Conservation (phyloP, 148 eudicot species). For the Talinum fruticosum region DNA sequence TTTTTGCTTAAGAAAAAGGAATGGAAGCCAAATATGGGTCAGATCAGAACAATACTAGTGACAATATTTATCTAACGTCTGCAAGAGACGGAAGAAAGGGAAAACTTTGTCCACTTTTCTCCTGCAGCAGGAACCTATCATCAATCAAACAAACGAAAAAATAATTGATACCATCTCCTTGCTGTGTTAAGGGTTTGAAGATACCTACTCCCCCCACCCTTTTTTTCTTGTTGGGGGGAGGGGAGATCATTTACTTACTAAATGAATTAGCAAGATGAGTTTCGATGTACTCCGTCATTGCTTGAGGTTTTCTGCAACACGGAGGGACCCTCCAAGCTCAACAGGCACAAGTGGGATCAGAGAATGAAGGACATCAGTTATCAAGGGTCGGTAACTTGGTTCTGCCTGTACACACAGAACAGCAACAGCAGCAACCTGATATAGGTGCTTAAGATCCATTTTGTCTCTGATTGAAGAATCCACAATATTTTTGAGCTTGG, state of each 20-base stretch:
- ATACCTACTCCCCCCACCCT: background rate
- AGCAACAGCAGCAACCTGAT: constrained; percentile 88
- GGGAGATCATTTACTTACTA: background rate
- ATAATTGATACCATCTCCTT: no score
- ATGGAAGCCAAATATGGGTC: background rate
- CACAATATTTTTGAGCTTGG: constrained; percentile 61
- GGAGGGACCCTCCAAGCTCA: constrained; percentile 70
- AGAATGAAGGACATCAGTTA: constrained; percentile 79
- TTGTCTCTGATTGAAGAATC: constrained; percentile 59
- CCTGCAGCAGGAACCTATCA: no score
- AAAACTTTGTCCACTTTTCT: no score
- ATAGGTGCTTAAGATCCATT: constrained; percentile 76
- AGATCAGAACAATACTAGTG: background rate
- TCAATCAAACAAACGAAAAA: no score
- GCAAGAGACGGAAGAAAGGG: background rate
- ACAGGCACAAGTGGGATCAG: constrained; percentile 76
- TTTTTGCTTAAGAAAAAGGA: background rate
- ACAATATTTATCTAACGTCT: background rate
- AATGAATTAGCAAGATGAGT: background rate
- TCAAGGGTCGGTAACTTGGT: constrained; percentile 84
- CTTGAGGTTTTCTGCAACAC: constrained; percentile 28
- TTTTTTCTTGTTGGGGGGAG: background rate
- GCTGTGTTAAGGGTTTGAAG: no score
- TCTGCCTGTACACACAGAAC: constrained; percentile 81
- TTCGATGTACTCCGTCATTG: background rate